Evolutionary conservation across 257 asterid genomes (phyloP), one percentile per base, ranked within the genome.

Genomic region (Verbena officinalis): DNA sequence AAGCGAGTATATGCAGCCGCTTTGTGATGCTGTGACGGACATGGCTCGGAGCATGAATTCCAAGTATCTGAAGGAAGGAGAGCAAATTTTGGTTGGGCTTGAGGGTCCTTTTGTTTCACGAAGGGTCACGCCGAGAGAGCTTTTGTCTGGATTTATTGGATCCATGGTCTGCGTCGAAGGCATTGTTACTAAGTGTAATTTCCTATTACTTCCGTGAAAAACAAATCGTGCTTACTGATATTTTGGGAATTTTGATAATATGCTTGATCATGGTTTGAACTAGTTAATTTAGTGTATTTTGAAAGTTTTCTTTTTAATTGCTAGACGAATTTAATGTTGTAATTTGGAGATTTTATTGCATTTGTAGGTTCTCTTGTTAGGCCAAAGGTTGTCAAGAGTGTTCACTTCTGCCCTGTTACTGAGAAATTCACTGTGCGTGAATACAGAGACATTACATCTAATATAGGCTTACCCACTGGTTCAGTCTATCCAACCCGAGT

Each of bases 361-460:
- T n/a, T 1, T 61, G 60, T 65, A 92, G 98, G 97, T 85, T 92
- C 98, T 68, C 97, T 92, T 75, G 98, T 92, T 63, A 85, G 98
- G 87, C 97, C 98, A 64, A 92, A 92, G 83, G 98, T 92, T 75
- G 97, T 92, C 65, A 92, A 92, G 81, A 92, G 97, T 27, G 97
- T 89, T 64, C 98, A 89, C 69, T 92, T 87, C 81, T 89, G 98
- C 76, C 94, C 96, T 21, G 72, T 67, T 38, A 92, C 98, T 12
- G 85, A 68, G 53, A 78, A 76, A 75, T 87, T 92, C 78, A 89
- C 84, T 22, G 73, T 83, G 39, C 84, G 97, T 67, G 98, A 92
- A 50, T 92, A 92, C 70, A 79, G 96, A 75, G 98, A 92, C 73
- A 89, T 87, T 45, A 87, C 98, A 43, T 92, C 98, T 38, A 92